Conservation (phyloP, 345 rosid genomes). For the Balakata baccata region DNA sequence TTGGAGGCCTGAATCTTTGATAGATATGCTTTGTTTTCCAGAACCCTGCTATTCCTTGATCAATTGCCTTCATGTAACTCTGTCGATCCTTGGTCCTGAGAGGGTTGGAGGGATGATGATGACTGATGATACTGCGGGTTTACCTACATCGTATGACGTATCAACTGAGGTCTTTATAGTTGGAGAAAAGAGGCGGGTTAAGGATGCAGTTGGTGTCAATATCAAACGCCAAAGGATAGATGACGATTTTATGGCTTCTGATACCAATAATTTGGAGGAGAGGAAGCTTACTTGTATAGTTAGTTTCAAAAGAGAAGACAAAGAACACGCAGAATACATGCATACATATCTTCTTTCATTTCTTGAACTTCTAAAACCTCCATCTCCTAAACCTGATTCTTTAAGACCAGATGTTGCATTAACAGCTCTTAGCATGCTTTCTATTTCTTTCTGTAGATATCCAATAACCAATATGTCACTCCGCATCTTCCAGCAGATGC, state of each 20-base stretch:
- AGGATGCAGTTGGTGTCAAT: slow-evolving; percentile 35
- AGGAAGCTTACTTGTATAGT: slow-evolving; percentile 31
- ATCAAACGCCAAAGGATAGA: slow-evolving; percentile 67
- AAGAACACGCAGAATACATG: slow-evolving; percentile 51
- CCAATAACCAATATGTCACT: slow-evolving; percentile 51
- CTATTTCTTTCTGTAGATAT: slow-evolving; percentile 60
- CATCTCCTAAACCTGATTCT: slow-evolving; percentile 34
- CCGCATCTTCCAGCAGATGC: slow-evolving; percentile 56
- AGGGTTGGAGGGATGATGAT: slow-evolving; percentile 40
- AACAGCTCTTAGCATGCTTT: slow-evolving; percentile 78
- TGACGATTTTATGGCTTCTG: slow-evolving; percentile 37
- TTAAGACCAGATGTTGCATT: slow-evolving; percentile 53
- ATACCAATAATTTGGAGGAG: slow-evolving; percentile 32
- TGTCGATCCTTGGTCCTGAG: slow-evolving; percentile 56
- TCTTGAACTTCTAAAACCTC: slow-evolving; percentile 55
- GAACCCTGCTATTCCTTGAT: slow-evolving; percentile 66
- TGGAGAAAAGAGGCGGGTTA: slow-evolving; percentile 60
- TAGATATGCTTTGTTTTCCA: slow-evolving; percentile 50
- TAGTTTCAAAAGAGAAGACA: slow-evolving; percentile 41
- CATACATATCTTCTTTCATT: slow-evolving; percentile 47
- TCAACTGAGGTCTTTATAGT: slow-evolving; percentile 36
- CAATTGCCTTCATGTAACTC: slow-evolving; percentile 65
- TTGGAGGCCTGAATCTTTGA: slow-evolving; percentile 75
- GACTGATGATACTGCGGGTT: slow-evolving; percentile 24
- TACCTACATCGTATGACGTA: slow-evolving; percentile 29